Base-by-base conservation (phyloP, 495 filamentous ascomycete genomes). In the Penicillium longicatenatum region DNA sequence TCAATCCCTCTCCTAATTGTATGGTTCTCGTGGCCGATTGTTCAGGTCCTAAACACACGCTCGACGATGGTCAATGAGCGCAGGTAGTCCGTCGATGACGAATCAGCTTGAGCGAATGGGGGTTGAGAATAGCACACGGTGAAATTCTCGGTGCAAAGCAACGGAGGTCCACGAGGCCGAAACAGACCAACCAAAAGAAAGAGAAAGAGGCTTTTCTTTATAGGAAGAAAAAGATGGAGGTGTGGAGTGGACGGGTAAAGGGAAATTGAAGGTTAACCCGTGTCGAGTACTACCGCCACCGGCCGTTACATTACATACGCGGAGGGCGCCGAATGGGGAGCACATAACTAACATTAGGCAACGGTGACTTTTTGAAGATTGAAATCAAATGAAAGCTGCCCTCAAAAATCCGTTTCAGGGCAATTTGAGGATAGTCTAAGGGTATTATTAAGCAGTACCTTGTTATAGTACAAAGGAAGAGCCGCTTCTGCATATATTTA, bases 61-160 rank as follows among this genome's bases (percentile, higher is more conserved):
- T 37, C 12, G 44, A 29, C 14, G 12, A 48, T 17, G 24, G 45
- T 24, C 24, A 51, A 37, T 50, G 31, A 50, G 48, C n/a, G 30
- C 10, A 49, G 42, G 31, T 31, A 29, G 47, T 51, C 60, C 44
- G 50, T 20, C 35, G 74, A 74, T 75, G 74, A 76, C 70, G 74
- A 76, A 72, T 75, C 67, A 44, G 57, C 47, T 43, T 26, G 65
- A 47, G 59, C 73, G 62, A 73, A 70, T 73, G 58, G 65, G 52
- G 54, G 42, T 70, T 54, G 43, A 71, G 69, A 52, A 67, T 21
- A 33, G 62, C 35, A 67, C 67, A 65, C 62, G 62, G 14, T 44
- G 16, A 1, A 54, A 35, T 20, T 44, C 43, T 46, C 11, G 22
- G 21, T 46, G 43, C 19, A 46, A 24, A 22, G 33, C 5, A 24